Percentiles rank a stretch among this genome's conserved stretches.
Conservation (phyloP, 1,284 basidiomycete species). For the Rhizopogon hawkerae region DNA sequence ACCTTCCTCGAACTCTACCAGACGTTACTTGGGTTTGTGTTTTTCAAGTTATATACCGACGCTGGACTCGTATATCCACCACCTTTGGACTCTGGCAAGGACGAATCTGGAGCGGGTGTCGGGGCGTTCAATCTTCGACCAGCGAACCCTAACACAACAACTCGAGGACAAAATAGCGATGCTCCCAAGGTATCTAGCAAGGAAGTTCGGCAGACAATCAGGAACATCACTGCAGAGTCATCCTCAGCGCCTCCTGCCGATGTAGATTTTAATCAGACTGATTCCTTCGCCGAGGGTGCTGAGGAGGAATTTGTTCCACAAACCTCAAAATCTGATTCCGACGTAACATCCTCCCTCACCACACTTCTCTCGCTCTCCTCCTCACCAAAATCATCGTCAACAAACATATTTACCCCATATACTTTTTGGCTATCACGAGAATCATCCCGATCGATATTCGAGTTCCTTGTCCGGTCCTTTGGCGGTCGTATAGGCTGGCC, state of each 20-base stretch:
- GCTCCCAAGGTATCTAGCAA: constrained; percentile 58
- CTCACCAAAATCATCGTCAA: constrained; percentile 43
- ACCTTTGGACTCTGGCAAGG: constrained; percentile 76
- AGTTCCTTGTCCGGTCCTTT: constrained; percentile 90
- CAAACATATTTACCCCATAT: constrained; percentile 76
- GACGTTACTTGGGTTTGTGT: constrained; percentile 90
- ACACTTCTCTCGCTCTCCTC: constrained; percentile 72
- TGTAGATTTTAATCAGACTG: constrained; percentile 31
- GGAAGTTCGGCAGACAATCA: constrained; percentile 69
- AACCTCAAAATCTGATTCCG: constrained; percentile 53
- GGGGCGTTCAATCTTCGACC: constrained; percentile 83
- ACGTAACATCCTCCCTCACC: constrained; percentile 51
- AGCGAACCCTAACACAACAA: constrained; percentile 25
- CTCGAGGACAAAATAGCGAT: constrained; percentile 34
- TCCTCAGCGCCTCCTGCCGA: constrained; percentile 28
- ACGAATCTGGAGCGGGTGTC: constrained; percentile 84
- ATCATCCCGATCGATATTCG: constrained; percentile 86
- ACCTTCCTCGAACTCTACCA: constrained; percentile 99
- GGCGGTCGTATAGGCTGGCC: constrained; percentile 90
- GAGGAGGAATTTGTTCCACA: constrained; percentile 69
- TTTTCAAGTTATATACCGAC: constrained; percentile 98
- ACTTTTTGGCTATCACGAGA: constrained; percentile 95
- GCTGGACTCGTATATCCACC: constrained; percentile 92
- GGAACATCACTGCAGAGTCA: constrained; percentile 40
- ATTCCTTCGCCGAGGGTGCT: constrained; percentile 21